Conservation (phyloP, 73 alveolate genomes). For the Tetrahymena thermophila region DNA sequence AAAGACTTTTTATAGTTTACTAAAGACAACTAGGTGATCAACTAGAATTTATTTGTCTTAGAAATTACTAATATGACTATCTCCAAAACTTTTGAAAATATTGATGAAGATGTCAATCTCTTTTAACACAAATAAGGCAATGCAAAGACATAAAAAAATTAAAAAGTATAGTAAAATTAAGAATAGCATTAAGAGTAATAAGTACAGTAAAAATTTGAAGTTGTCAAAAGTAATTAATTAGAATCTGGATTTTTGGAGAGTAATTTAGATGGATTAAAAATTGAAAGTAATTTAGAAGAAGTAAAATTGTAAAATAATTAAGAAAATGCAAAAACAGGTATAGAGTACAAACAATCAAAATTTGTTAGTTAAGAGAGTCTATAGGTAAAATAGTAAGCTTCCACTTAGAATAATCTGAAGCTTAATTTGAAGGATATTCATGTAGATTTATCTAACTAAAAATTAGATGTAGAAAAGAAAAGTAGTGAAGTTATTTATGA, state of each 20-base stretch:
- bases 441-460: background rate
- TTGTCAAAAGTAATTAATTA: too few species aligned
- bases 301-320: background rate
- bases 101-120: background rate
- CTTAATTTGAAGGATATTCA: background rate
- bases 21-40: background rate
- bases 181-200: background rate
- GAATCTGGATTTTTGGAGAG: background rate
- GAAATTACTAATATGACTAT: background rate
- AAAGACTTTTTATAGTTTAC: background rate
- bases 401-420: background rate
- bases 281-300: background rate
- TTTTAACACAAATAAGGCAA: background rate
- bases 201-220: background rate
- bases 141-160: background rate
- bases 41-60: background rate
- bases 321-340: background rate
- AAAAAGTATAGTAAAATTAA: background rate
- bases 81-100: background rate
- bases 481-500: background rate
- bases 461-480: background rate
- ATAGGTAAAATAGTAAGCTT: background rate
- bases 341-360: background rate
- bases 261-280: background rate
- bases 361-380: background rate